phyloP scores from a whole-genome alignment of 73 alveolate genomes.

The Paramecium bursaria region DNA sequence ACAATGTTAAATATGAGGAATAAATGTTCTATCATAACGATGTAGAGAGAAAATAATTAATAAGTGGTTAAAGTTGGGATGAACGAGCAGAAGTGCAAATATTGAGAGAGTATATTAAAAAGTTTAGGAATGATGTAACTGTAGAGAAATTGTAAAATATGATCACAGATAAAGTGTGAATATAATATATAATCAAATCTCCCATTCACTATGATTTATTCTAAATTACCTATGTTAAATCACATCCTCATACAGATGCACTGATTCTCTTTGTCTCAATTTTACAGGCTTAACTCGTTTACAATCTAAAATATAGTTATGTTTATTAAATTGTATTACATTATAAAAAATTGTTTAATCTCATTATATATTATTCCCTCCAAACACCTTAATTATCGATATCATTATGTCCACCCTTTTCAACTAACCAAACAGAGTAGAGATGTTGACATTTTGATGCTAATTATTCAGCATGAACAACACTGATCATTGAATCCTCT shows the following conservation, averaged over 20 bases:
- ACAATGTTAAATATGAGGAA: conserved; percentile 39
- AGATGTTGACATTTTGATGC: conserved; percentile 1
- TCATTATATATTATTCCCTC: conserved; percentile 14
- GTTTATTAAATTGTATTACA: too few species aligned
- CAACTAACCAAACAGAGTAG: conserved; percentile 54
- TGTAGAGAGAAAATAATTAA: conserved; percentile 4
- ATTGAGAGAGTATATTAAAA: too few species aligned
- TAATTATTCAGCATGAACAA: conserved; percentile 55
- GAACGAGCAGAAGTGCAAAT: conserved; percentile 48
- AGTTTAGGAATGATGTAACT: too few species aligned
- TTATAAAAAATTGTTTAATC: conserved; percentile 8
- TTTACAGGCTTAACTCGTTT: too few species aligned
- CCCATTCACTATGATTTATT: too few species aligned
- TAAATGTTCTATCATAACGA: conserved; percentile 46
- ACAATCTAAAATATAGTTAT: too few species aligned
- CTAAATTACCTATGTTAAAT: too few species aligned
- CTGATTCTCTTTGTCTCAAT: too few species aligned
- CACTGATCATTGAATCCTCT: conserved; percentile 59
- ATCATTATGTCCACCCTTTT: conserved; percentile 55
- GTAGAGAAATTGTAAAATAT: too few species aligned
- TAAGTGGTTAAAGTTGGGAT: conserved; percentile 42
- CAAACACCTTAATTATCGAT: conserved; percentile 6
- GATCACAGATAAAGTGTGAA: too few species aligned
- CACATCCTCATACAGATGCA: too few species aligned
- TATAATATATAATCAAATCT: too few species aligned